These are phyloP conservation scores for Pyrenopolyporus hunteri DNA, from an alignment of 495 filamentous ascomycete genomes.

Conservation along the genomic window DNA sequence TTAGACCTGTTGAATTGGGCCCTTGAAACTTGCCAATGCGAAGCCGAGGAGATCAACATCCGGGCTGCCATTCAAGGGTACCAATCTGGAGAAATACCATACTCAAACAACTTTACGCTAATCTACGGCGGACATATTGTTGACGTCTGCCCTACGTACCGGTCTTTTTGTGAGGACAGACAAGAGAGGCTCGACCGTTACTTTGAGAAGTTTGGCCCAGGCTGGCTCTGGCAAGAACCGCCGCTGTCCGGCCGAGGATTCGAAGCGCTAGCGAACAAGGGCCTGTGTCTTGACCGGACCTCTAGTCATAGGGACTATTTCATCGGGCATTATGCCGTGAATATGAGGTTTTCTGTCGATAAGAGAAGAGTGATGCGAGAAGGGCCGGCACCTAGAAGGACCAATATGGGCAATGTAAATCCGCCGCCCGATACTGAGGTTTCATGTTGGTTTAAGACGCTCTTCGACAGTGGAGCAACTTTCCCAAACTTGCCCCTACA, in stretches of 20 bases:
- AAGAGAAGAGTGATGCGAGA: conserved; percentile 4
- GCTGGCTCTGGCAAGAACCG: conserved; percentile 59
- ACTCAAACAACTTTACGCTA: conserved; percentile 49
- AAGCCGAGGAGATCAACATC: conserved; percentile 52
- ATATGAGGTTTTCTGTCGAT: conserved; percentile 18
- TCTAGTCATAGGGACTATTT: conserved; percentile 2
- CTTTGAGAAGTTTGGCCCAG: conserved; percentile 43
- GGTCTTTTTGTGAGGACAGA: conserved; percentile 47
- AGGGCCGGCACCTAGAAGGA: not conserved
- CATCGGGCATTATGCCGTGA: conserved; percentile 16
- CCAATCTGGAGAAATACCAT: conserved; percentile 47
- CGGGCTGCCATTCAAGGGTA: conserved; percentile 52
- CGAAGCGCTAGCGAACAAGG: conserved; percentile 39
- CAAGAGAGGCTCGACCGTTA: conserved; percentile 51
- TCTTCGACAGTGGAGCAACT: conserved; percentile 56
- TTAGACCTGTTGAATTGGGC: conserved; percentile 40
- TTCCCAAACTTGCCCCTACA: conserved; percentile 44
- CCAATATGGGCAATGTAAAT: not conserved
- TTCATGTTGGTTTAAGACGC: conserved; percentile 30
- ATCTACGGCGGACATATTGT: conserved; percentile 55
- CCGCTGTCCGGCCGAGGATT: conserved; percentile 42
- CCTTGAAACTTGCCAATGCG: conserved; percentile 44
- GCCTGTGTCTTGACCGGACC: conserved; percentile 28
- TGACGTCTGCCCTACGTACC: conserved; percentile 47
- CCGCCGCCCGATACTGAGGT: not conserved